A percentile compares a stretch with the other conserved stretches of the same genome.
Conservation (phyloP, 768 basidiomycete species). For the Suillus occidentalis region DNA sequence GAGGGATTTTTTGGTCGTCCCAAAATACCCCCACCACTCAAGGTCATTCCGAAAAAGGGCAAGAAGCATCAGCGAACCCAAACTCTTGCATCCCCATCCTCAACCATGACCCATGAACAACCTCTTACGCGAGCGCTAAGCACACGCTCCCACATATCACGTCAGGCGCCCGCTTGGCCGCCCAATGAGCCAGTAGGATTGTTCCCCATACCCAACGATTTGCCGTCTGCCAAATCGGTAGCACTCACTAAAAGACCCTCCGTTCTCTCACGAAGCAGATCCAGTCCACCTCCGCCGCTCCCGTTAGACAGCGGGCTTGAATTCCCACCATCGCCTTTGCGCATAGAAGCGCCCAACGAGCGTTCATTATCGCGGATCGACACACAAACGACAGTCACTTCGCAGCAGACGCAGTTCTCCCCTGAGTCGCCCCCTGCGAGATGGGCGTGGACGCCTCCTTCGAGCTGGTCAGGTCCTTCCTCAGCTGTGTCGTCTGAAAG, state of each 20-base stretch:
- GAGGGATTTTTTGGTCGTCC: constrained; percentile 25
- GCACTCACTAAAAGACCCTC: not conserved
- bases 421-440: not conserved
- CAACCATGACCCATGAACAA: not conserved
- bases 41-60: constrained; percentile 4
- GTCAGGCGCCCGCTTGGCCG: not conserved
- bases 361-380: not conserved
- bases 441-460: constrained; percentile 25
- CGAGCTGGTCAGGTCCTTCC: constrained; percentile 24
- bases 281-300: not conserved
- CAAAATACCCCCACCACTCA: constrained; percentile 19
- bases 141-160: not conserved
- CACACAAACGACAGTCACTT: not conserved
- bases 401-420: not conserved
- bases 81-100: constrained; percentile 5
- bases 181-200: not conserved
- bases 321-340: not conserved
- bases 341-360: not conserved
- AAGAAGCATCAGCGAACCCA: constrained; percentile 14
- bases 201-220: not conserved
- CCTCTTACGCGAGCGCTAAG: not conserved
- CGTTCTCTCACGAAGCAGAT: not conserved
- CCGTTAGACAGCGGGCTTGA: not conserved
- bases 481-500: constrained; percentile 4
- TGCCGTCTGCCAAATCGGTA: not conserved